Evolutionary conservation across 2,329 filamentous ascomycete species (phyloP).

Genomic region (Huntiella omanensis): DNA sequence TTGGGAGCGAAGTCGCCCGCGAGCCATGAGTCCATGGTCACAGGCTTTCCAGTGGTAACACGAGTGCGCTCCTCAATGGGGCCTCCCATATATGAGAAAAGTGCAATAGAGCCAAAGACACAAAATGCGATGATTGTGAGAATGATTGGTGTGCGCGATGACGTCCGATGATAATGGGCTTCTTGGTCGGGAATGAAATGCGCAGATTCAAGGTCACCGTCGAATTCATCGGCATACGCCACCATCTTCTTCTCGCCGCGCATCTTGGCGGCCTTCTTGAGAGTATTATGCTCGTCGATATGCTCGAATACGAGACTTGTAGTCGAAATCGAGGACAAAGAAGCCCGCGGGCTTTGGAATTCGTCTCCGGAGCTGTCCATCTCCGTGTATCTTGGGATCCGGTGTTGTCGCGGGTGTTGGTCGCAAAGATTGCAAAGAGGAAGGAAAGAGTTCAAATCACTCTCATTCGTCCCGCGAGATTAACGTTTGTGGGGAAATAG

Average conservation of each 20-base stretch:
- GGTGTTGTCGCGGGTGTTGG: not conserved
- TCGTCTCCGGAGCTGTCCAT: not conserved
- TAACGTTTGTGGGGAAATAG: too few relatives aligned
- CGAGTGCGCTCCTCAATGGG: slow-evolving; percentile 35
- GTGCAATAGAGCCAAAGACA: slow-evolving; percentile 42
- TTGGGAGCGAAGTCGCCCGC: slow-evolving; percentile 44
- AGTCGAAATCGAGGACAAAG: slow-evolving; percentile 61
- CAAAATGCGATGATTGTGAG: slow-evolving; percentile 44
- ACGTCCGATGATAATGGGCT: not conserved
- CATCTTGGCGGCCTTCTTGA: not conserved
- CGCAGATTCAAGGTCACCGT: slow-evolving; percentile 28
- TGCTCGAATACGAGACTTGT: slow-evolving; percentile 69
- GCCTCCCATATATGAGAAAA: slow-evolving; percentile 47
- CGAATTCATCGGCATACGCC: slow-evolving; percentile 5
- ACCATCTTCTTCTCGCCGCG: not conserved
- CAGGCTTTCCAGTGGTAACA: slow-evolving; percentile 35
- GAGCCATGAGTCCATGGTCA: slow-evolving; percentile 55
- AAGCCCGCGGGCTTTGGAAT: slow-evolving; percentile 26
- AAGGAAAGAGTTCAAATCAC: not conserved
- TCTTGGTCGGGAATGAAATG: slow-evolving; percentile 28
- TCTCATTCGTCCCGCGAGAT: not conserved
- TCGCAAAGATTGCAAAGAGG: too few relatives aligned
- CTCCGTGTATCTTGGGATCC: not conserved
- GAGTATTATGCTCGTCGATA: slow-evolving; percentile 34
- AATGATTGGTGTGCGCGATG: slow-evolving; percentile 41